Evolutionary conservation across 2,329 filamentous ascomycete genomes (phyloP), one percentile per base, ranked within the genome.

Genomic region (Epichloe hybrida): DNA sequence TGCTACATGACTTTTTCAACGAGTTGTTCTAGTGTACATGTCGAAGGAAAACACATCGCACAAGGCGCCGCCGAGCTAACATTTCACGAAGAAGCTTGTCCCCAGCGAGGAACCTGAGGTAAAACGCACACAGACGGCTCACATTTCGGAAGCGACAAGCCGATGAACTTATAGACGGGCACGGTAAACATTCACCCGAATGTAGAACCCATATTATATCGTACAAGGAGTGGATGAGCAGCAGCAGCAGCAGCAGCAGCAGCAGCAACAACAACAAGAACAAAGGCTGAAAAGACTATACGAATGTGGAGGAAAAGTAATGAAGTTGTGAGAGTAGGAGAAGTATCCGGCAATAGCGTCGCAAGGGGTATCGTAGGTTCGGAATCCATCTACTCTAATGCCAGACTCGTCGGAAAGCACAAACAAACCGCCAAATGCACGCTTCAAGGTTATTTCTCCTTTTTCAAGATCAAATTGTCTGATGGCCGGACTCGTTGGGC

Each of bases 381-480:
- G 5, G 17, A 21, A 31, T 35, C 35, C 23, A 17, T 41, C 41
- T 46, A 40, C 20, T 34, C 17, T n/a, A 12, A 46, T 41, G 40
- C 36, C 42, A 36, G 42, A 20, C 27, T 17, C 12, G 36, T 40
- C 15, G 8, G 31, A 45, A 45, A 20, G 41, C 48, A 49, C 34
- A 44, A 49, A 20, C 17, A 38, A 21, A 45, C 36, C 35, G 17
- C 36, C 41, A 50, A 37, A 50, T 52, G 50, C 48, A 38, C 31
- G 27, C 12, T 2, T 35, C n/a, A n/a, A 12, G 4, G 20, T 52
- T 23, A 48, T 51, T 64, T 65, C 53, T 66, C 64, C 43, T 67
- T 69, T 64, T 81, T 84, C 49, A 71, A 60, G 58, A 86, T 84
- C 54, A 86, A 68, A 51, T 76, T 76, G 40, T 86, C 82, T 2